phyloP scores from a whole-genome alignment of 306 rosid genomes.

The Pterocarpus santalinus region DNA sequence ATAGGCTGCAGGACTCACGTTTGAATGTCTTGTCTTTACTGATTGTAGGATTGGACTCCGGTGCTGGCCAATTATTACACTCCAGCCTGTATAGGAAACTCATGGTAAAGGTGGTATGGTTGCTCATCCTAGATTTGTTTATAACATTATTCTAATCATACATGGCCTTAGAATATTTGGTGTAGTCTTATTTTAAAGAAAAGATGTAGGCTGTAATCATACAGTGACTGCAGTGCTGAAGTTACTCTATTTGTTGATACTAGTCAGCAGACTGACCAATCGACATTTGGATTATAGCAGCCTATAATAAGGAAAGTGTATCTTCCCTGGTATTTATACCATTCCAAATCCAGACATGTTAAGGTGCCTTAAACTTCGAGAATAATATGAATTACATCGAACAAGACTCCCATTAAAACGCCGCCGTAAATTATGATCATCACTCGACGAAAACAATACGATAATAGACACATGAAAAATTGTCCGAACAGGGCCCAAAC shows the following conservation, averaged over 20 bases:
- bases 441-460: too few relatives aligned
- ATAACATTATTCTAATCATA: slow-evolving; percentile 20
- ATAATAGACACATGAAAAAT: too few relatives aligned
- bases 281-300: too few relatives aligned
- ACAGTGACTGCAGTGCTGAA: background rate
- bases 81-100: slow-evolving; percentile 17
- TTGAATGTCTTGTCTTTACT: slow-evolving; percentile 10
- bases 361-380: too few relatives aligned
- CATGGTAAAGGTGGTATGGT: slow-evolving; percentile 36
- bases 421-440: background rate
- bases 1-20: background rate
- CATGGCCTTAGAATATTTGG: slow-evolving; percentile 17
- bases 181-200: background rate
- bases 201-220: background rate
- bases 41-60: background rate
- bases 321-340: too few relatives aligned
- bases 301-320: too few relatives aligned
- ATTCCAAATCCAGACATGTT: too few relatives aligned
- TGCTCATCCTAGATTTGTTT: slow-evolving; percentile 33
- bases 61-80: slow-evolving; percentile 35
- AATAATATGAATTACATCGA: too few relatives aligned
- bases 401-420: too few relatives aligned
- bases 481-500: background rate
- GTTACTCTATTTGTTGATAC: background rate
- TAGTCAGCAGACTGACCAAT: too few relatives aligned